Evolutionary conservation across 1,284 basidiomycete genomes (phyloP).

Genomic region (Phlebopus sp.): DNA sequence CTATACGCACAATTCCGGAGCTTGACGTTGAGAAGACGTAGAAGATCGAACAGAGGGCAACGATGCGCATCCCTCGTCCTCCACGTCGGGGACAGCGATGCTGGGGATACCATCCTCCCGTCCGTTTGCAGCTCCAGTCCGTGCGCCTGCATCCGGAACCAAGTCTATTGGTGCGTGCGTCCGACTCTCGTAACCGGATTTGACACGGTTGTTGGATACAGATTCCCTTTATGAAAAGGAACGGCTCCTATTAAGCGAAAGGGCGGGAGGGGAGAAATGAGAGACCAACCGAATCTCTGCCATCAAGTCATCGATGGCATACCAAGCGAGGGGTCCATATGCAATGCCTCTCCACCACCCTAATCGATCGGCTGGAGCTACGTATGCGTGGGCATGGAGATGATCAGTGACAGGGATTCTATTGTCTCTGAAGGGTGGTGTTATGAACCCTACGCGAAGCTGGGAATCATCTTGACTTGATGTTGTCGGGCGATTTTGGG

Average conservation of each 20-base stretch:
- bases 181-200: conserved; percentile 59
- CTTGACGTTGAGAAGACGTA: conserved; percentile 28
- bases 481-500: conserved; percentile 27
- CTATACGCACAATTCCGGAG: conserved; percentile 30
- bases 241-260: conserved; percentile 1
- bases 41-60: conserved; percentile 20
- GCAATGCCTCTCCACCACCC: conserved; percentile 72
- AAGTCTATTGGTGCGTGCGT: conserved; percentile 58
- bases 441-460: conserved; percentile 71
- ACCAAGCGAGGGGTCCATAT: conserved; percentile 69
- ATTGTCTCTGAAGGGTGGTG: conserved; percentile 67
- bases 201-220: conserved; percentile 71
- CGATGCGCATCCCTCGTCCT: conserved; percentile 33
- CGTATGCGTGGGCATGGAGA: conserved; percentile 70
- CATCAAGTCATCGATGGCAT: conserved; percentile 71
- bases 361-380: conserved; percentile 57
- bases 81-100: conserved; percentile 43
- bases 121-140: conserved; percentile 62
- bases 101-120: conserved; percentile 56
- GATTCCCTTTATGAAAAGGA: conserved; percentile 48
- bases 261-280: not conserved
- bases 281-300: conserved; percentile 68
- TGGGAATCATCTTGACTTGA: conserved; percentile 30
- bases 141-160: conserved; percentile 65
- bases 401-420: conserved; percentile 77